A percentile compares a stretch with the other conserved stretches of the same genome.
phyloP scores from a whole-genome alignment of 768 basidiomycete genomes.

The Mycena leptocephala region DNA sequence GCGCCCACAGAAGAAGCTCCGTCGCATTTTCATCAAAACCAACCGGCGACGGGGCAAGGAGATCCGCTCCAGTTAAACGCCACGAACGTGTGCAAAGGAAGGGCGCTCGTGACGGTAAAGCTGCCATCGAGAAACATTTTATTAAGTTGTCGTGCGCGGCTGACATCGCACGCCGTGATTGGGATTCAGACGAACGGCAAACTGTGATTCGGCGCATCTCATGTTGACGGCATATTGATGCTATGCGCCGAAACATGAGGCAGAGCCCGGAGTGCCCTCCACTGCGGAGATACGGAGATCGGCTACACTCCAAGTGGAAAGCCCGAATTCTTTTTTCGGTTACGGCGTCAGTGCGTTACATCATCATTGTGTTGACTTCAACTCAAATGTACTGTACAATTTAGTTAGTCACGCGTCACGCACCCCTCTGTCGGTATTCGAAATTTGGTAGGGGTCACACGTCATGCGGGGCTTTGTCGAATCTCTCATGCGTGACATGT shows the following conservation, averaged over 20 bases:
- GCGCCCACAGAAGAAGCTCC: not conserved
- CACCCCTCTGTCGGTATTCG: no score
- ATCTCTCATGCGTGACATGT: no score
- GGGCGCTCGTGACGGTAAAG: not conserved
- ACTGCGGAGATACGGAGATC: no score
- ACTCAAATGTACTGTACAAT: no score
- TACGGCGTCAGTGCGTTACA: no score
- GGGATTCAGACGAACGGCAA: not conserved
- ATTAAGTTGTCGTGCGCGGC: not conserved
- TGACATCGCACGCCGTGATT: not conserved
- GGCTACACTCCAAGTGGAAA: no score
- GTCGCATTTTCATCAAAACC: not conserved
- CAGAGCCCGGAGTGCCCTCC: not conserved
- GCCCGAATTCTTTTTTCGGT: no score
- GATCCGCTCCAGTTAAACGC: no score
- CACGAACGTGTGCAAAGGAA: not conserved
- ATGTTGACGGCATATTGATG: not conserved
- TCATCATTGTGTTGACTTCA: no score
- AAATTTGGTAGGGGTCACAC: no score
- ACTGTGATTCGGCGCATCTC: not conserved
- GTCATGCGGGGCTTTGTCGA: no score
- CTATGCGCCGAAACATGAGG: not conserved
- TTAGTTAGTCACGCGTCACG: no score
- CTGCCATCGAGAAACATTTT: not conserved
- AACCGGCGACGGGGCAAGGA: not conserved